These are phyloP conservation scores for Protostelium mycophagum DNA, from an alignment of 78 protist species.

Conservation along the genomic window DNA sequence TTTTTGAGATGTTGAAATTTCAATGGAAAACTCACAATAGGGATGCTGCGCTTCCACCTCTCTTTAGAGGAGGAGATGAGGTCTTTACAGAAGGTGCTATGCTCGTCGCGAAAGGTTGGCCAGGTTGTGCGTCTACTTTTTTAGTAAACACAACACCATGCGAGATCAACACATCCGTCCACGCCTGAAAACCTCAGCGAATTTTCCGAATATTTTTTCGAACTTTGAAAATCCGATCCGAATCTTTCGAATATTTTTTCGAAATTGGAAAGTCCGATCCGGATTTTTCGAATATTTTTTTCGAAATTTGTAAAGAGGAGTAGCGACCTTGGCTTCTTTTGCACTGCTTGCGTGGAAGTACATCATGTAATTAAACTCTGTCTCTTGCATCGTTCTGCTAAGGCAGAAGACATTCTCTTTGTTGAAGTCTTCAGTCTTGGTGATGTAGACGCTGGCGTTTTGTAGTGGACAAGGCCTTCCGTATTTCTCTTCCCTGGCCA, in stretches of 20 bases:
- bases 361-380: no score
- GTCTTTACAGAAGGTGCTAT: neutral
- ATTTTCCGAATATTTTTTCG: neutral
- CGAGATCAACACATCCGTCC: neutral
- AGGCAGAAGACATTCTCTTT: neutral
- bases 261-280: neutral
- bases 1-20: neutral
- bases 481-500: neutral
- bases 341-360: neutral
- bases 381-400: no score
- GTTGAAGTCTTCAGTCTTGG: neutral
- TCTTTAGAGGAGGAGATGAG: neutral
- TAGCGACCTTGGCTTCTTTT: neutral
- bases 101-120: neutral
- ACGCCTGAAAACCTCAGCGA: neutral
- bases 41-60: neutral
- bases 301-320: no score
- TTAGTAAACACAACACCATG: neutral
- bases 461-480: neutral
- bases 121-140: neutral
- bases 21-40: neutral
- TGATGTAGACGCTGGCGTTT: neutral
- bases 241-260: neutral
- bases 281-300: neutral
- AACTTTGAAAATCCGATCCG: neutral